Conservation (phyloP, 805 yeast species). For the Candida easanensis region DNA sequence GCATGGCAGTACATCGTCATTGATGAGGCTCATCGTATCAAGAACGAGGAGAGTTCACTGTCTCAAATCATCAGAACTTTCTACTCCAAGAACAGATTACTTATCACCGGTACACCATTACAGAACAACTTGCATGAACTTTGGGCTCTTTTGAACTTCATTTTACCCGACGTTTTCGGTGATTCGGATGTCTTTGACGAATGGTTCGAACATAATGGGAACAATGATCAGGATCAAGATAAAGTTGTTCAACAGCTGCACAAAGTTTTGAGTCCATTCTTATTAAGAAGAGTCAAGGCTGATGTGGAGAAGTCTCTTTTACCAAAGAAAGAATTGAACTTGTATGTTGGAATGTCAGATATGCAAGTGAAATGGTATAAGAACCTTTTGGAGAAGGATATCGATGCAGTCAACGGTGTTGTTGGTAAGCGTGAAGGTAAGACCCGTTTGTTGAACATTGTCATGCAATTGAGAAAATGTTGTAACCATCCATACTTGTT, state of each 20-base stretch:
- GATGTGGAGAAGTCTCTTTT: conserved; percentile 90
- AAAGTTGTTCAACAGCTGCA: conserved; percentile 84
- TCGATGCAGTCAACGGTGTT: conserved; percentile 94
- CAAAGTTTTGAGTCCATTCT: conserved; percentile 81
- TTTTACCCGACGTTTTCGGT: conserved; percentile 92
- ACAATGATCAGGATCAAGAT: conserved; percentile 78
- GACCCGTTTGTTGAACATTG: conserved; percentile 86
- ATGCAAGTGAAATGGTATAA: conserved; percentile 95
- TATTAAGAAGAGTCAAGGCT: conserved; percentile 83
- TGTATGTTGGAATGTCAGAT: conserved; percentile 91
- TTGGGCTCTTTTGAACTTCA: conserved; percentile 90
- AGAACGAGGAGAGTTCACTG: conserved; percentile 87
- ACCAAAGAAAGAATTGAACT: conserved; percentile 87
- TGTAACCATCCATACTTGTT: conserved; percentile 96
- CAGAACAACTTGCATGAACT: conserved; percentile 94
- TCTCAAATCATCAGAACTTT: conserved; percentile 91
- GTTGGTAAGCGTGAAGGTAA: conserved; percentile 93
- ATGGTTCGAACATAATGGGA: conserved; percentile 71
- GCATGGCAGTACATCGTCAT: conserved; percentile 93
- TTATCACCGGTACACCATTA: conserved; percentile 94
- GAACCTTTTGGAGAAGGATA: conserved; percentile 83
- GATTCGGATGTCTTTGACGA: conserved; percentile 87
- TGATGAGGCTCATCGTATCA: conserved; percentile 96
- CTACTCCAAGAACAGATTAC: conserved; percentile 76
- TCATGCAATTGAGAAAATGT: conserved; percentile 94